Conservation (phyloP, 768 basidiomycete species). For the Tricholoma sp. region DNA sequence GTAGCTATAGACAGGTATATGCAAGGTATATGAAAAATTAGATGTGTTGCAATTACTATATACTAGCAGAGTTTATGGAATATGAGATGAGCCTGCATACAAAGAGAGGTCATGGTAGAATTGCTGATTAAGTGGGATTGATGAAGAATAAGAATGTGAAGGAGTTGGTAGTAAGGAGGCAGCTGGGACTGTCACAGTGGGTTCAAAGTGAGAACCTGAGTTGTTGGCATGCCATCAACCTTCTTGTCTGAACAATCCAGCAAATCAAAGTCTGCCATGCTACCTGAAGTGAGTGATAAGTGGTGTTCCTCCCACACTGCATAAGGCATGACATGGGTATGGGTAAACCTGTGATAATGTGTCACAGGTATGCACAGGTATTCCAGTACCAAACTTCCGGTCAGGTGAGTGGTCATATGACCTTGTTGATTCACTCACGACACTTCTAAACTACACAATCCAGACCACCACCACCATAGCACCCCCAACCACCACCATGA, state of each 20-base stretch:
- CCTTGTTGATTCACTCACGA: too few species aligned
- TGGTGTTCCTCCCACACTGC: too few species aligned
- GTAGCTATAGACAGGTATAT: background rate
- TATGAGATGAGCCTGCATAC: background rate
- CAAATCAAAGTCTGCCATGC: background rate
- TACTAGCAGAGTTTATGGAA: background rate
- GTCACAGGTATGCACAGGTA: too few species aligned
- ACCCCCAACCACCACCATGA: too few species aligned
- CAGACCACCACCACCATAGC: too few species aligned
- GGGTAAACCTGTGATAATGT: too few species aligned
- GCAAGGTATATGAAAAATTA: background rate
- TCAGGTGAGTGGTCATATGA: too few species aligned
- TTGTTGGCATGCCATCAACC: background rate
- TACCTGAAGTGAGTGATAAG: too few species aligned
- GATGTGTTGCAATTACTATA: background rate
- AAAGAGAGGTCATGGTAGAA: background rate
- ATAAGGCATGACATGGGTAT: too few species aligned
- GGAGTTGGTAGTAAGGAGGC: background rate
- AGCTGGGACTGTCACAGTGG: background rate
- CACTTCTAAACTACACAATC: too few species aligned
- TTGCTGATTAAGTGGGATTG: background rate
- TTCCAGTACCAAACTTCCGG: too few species aligned
- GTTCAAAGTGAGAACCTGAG: background rate
- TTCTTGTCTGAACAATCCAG: background rate
- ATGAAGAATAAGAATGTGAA: background rate